Conservation (phyloP, 345 rosid genomes). For the thale cress (Arabidopsis thaliana) region TAIR10.1 NC_003071.7:10101001-10101500, state of each 20-base stretch:
- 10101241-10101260: slow-evolving; percentile 72
- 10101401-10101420: slow-evolving; percentile 67
- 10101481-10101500: slow-evolving; percentile 74
- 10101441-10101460: slow-evolving; percentile 76
- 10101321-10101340: slow-evolving; percentile 44
- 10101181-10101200: slow-evolving; percentile 94
- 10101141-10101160: slow-evolving; percentile 69
- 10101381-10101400: slow-evolving; percentile 72
- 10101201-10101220: slow-evolving; percentile 78
- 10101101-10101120: slow-evolving; percentile 99
- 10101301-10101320: slow-evolving; percentile 42
- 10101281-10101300: slow-evolving; percentile 71
- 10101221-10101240: slow-evolving; percentile 78
- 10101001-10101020: slow-evolving; percentile 51
- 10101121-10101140: slow-evolving; percentile 59
- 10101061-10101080: slow-evolving; percentile 85
- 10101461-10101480: slow-evolving; percentile 89
- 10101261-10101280: slow-evolving; percentile 71
- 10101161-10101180: slow-evolving; percentile 71
- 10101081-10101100: slow-evolving; percentile 99
- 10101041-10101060: slow-evolving; percentile 88
- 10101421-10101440: slow-evolving; percentile 88
- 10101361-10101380: slow-evolving; percentile 62
- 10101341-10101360: slow-evolving; percentile 47
- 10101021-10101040: slow-evolving; percentile 53